Base-by-base conservation (phyloP, 1,284 basidiomycete species). In the Ustilago sp. region DNA sequence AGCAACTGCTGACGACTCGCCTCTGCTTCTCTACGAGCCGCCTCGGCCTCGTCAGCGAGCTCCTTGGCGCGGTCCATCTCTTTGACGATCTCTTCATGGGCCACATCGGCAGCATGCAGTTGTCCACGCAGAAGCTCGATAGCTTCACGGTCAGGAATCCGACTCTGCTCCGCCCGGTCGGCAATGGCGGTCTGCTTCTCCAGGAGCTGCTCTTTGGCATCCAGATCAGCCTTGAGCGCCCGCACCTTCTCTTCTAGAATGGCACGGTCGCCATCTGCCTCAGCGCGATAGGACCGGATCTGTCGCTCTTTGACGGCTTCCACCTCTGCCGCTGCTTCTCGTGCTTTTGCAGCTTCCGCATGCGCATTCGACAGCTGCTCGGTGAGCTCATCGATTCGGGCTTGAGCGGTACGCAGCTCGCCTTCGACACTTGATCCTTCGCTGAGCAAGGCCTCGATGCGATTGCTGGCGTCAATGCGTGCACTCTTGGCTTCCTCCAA, bases 181-280 rank as follows among this genome's bases (percentile, higher is more conserved):
- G 64, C 61, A 31, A 63, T 60, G 9, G 41, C 59, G 15, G 64
- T 47, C 48, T 73, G 68, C 50, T 74, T 65, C 35, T 75, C 63
- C 39, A 79, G 63, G 47, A 68, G 50, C 50, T 74, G 63, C 57
- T 65, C 56, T 39, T 74, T 70, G 58, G 62, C 61, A 2, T 68
- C 67, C 48, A 83, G 53, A 19, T 82, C 78, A 1, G 59, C 62
- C 60, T 83, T 61, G 55, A 75, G 77, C 17, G 66, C 70, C 12
- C 77, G 57, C 34, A 84, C 63, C 31, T 69, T 77, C 67, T 83
- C 82, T 58, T 84, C 82, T 34, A 84, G 54, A 17, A 83, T 83
- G 8, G 82, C 82, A 8, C 81, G 77, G 57, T 83, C 82, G 4
- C 80, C 79, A 43, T 83, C 82, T 7, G 80, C 81, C 59, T 83